phyloP scores from a whole-genome alignment of 2,329 filamentous ascomycete genomes.

The Lachnum nothofagi region DNA sequence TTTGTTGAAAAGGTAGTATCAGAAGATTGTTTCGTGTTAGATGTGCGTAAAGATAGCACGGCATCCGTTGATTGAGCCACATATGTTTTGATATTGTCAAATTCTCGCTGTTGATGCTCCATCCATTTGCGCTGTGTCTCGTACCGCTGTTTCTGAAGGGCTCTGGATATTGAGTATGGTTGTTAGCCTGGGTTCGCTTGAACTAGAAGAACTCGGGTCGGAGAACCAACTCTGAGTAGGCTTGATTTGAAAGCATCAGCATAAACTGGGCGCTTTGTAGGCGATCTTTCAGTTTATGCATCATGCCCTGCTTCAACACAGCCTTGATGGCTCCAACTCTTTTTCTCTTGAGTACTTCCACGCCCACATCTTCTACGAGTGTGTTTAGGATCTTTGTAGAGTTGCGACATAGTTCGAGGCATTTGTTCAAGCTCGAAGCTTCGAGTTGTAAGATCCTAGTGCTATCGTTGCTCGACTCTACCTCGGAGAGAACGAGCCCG shows the following conservation, averaged over 20 bases:
- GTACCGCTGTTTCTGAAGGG: background rate
- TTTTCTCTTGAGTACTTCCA: background rate
- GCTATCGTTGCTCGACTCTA: background rate
- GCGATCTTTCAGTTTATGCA: slow-evolving; percentile 4
- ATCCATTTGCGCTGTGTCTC: background rate
- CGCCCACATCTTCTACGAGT: background rate
- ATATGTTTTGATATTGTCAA: background rate
- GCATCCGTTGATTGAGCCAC: background rate
- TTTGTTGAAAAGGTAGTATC: background rate
- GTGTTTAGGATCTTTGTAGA: background rate
- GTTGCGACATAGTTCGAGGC: background rate
- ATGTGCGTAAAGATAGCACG: background rate
- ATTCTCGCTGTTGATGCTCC: background rate
- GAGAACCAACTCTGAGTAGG: background rate
- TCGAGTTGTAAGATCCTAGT: background rate
- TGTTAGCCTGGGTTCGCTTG: background rate
- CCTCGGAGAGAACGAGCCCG: background rate
- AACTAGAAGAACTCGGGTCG: background rate
- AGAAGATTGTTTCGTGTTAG: background rate
- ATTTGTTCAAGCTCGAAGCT: background rate
- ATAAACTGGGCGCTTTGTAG: background rate
- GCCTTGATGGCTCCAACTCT: background rate
- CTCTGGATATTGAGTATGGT: background rate
- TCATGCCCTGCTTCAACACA: background rate
- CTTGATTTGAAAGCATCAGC: background rate